phyloP scores from a whole-genome alignment of 2,329 filamentous ascomycete species.

The Penicillium sclerotiorum region DNA sequence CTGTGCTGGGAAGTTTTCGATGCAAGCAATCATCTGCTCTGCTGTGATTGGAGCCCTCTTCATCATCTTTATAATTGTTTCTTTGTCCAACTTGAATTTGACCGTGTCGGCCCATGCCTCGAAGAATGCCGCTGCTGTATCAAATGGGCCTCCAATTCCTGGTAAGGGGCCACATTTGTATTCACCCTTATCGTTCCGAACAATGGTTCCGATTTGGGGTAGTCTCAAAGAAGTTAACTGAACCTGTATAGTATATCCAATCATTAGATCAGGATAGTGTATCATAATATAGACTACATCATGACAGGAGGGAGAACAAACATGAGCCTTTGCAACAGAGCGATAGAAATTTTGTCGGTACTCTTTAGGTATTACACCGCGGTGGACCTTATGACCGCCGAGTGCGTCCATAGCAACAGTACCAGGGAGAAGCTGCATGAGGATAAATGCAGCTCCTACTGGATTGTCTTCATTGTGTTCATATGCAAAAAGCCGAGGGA shows the following conservation, averaged over 20 bases:
- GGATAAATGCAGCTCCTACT: constrained; percentile 30
- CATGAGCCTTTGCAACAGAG: not conserved
- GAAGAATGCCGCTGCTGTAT: constrained; percentile 22
- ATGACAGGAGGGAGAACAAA: not conserved
- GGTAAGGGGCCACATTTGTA: constrained; percentile 21
- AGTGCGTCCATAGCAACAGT: constrained; percentile 23
- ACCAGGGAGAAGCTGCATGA: constrained; percentile 34
- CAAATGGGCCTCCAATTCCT: constrained; percentile 19
- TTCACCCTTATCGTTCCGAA: constrained; percentile 6
- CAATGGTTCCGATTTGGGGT: constrained; percentile 20
- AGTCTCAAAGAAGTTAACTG: constrained; percentile 20
- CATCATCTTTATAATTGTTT: constrained; percentile 6
- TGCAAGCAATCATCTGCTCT: constrained; percentile 2
- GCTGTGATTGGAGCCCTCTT: not conserved
- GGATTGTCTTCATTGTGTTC: constrained; percentile 12
- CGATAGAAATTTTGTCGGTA: constrained; percentile 7
- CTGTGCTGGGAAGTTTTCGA: constrained; percentile 8
- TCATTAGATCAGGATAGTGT: not conserved
- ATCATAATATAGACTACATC: not conserved
- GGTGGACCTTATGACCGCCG: constrained; percentile 23
- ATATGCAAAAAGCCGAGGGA: constrained; percentile 3
- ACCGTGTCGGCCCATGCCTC: constrained; percentile 19
- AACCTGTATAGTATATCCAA: constrained; percentile 10
- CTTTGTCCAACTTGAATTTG: constrained; percentile 10
- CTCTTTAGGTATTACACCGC: constrained; percentile 10